Evolutionary conservation across 352 stramenopile genomes (phyloP), one percentile per base, ranked within the genome.

Genomic region (Globisporangium okanoganense): DNA sequence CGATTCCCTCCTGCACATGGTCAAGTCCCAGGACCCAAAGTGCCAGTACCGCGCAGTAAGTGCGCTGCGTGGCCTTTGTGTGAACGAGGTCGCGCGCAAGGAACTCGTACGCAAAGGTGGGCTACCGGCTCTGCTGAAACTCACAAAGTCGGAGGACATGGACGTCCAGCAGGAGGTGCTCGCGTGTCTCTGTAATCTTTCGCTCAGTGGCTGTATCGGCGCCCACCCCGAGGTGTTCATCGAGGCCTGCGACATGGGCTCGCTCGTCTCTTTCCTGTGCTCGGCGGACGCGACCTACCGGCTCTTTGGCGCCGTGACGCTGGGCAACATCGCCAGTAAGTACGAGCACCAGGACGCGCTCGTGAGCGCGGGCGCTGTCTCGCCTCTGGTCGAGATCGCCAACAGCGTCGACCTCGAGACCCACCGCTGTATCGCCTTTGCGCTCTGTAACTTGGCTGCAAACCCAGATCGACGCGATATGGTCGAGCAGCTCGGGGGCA

Each of bases 101-200:
- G 79, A 94, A 62, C 92, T 99, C n/a, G 90, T 99, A 24, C 75
- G 81, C 2, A 69, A 76, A 38, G 90, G 92, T 31, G 94, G 83
- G 0, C 67, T 98, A n/a, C 84, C 83, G 10, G 80, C 83, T 36
- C 66, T 99, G 47, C 73, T 99, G 14, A 71, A 72, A 13, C 79
- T 98, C 22, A 95, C 95, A 7, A 87, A 95, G 59, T 96, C 89
- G 2, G 82, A 97, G 45, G 90, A 98, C 68, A 94, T 97, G 67
- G 92, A 98, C 52, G 76, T 98, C 1, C 96, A 99, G 66, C 84
- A 97, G 58, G 95, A 99, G 76, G 92, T 98, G n/a, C 79, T 99
- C 8, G 89, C 92, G 36, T 97, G 90, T 40, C 63, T 99, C n/a
- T 99, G 96, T 66, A 99, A 99, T 56, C 75, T 99, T 33, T 98